Evolutionary conservation across 1,139 yeast species (phyloP), one percentile per base, ranked within the genome.

Genomic region (Yamadazyma diospyri): DNA sequence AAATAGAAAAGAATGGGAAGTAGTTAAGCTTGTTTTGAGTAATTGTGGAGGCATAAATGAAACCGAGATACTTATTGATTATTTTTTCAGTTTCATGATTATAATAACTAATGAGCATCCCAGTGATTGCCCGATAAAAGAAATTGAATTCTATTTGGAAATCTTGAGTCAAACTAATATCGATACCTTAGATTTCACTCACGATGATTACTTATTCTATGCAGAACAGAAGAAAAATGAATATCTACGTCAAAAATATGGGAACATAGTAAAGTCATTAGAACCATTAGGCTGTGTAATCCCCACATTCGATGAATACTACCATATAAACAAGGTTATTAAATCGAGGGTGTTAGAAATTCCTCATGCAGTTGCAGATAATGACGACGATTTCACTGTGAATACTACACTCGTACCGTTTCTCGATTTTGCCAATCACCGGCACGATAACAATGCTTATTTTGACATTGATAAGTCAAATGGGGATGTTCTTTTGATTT

Each of bases 361-460:
- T 3, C 88, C 89, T 2, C 58, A 72, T 31, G 47, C 40, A 2
- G 45, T 40, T 6, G 49, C 38, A 4, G 39, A 32, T 6, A 20
- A 30, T 14, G 43, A 41, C 18, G 55, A 52, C 10, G 73, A 69
- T 30, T 81, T 61, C 41, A 52, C 56, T 7, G 74, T 75, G 5
- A 69, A 74, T 34, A 65, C 78, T 0, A 70, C 85, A 0, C 52
- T 81, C 35, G 85, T 81, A 1, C 88, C 92, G 0, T 42, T 78
- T 1, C 49, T 81, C 21, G 92, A 81, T 50, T 81, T 75, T 61
- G 84, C 73, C 4, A 81, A 81, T 48, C 92, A 81, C 49, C 57
- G 56, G 28, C 57, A 53, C 25, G 23, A 40, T 5, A 56, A 60
- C 30, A 80, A 78, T 51, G 72, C 83, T 0, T 68, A 62, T 42